Evolutionary conservation across 2,329 filamentous ascomycete genomes (phyloP).

Genomic region (Fusarium sp.): DNA sequence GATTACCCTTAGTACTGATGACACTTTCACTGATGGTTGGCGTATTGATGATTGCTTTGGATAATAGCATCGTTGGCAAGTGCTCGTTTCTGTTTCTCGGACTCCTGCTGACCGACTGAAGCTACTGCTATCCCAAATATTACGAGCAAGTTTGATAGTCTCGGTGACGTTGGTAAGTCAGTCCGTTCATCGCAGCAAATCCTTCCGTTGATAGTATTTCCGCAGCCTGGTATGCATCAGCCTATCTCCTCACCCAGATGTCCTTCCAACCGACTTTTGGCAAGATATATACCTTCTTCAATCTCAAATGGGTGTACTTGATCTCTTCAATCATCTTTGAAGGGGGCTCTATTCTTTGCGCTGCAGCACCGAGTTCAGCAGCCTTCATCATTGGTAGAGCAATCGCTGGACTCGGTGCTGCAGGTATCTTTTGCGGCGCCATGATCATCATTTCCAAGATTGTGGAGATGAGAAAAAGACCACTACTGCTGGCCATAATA

Average conservation of each 20-base stretch:
- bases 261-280: slow-evolving; percentile 43
- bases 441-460: slow-evolving; percentile 22
- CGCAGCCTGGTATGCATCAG: slow-evolving; percentile 45
- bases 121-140: slow-evolving; percentile 41
- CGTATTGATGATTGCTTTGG: slow-evolving; percentile 32
- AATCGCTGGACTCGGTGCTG: slow-evolving; percentile 46
- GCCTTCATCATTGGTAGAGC: slow-evolving; percentile 51
- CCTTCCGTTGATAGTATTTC: neutral
- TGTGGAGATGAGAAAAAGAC: slow-evolving; percentile 21
- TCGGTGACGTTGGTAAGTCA: slow-evolving; percentile 38
- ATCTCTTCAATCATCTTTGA: slow-evolving; percentile 37
- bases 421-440: slow-evolving; percentile 25
- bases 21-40: slow-evolving; percentile 29
- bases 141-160: slow-evolving; percentile 45
- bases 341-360: slow-evolving; percentile 40
- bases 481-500: slow-evolving; percentile 22
- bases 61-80: slow-evolving; percentile 36
- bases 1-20: slow-evolving; percentile 18
- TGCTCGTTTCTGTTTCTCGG: fast-evolving
- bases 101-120: neutral
- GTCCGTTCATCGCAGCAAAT: too few species aligned
- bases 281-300: slow-evolving; percentile 45
- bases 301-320: slow-evolving; percentile 44
- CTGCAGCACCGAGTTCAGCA: slow-evolving; percentile 42
- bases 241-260: slow-evolving; percentile 40